Conservation (phyloP, 176 grass and related monocot species). For the Raddia guianensis region DNA sequence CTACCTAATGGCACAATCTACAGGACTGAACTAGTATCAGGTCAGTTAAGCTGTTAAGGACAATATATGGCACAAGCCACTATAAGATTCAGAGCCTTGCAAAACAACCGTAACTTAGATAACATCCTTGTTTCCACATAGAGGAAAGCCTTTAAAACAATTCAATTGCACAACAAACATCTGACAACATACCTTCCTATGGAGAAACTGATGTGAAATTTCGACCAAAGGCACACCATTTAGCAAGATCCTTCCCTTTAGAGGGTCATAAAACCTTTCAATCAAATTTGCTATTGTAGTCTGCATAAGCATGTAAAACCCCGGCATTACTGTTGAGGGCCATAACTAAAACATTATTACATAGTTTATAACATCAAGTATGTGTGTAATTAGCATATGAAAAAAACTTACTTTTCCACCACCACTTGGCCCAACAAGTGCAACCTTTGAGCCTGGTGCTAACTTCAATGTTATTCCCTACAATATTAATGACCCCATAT, state of each 20-base stretch:
- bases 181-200: slow-evolving; percentile 66
- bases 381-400: slow-evolving; percentile 14
- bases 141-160: not conserved
- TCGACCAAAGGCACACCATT: slow-evolving; percentile 80
- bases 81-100: slow-evolving; percentile 26
- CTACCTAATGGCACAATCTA: slow-evolving; percentile 3
- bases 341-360: slow-evolving; percentile 11
- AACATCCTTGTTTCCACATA: slow-evolving; percentile 19
- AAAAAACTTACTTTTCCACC: slow-evolving; percentile 79
- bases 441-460: slow-evolving; percentile 86
- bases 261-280: slow-evolving; percentile 96
- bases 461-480: slow-evolving; percentile 96
- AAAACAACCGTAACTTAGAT: slow-evolving; percentile 27
- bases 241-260: slow-evolving; percentile 84
- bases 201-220: slow-evolving; percentile 85
- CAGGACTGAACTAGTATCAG: slow-evolving; percentile 23
- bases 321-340: not conserved
- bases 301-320: slow-evolving; percentile 55
- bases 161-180: not conserved
- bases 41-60: slow-evolving; percentile 21
- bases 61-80: slow-evolving; percentile 16
- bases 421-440: slow-evolving; percentile 96
- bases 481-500: slow-evolving; percentile 25
- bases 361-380: slow-evolving; percentile 24
- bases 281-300: slow-evolving; percentile 99